Base-by-base conservation (phyloP, 1,284 basidiomycete species). In the Cerioporus squamosus region DNA sequence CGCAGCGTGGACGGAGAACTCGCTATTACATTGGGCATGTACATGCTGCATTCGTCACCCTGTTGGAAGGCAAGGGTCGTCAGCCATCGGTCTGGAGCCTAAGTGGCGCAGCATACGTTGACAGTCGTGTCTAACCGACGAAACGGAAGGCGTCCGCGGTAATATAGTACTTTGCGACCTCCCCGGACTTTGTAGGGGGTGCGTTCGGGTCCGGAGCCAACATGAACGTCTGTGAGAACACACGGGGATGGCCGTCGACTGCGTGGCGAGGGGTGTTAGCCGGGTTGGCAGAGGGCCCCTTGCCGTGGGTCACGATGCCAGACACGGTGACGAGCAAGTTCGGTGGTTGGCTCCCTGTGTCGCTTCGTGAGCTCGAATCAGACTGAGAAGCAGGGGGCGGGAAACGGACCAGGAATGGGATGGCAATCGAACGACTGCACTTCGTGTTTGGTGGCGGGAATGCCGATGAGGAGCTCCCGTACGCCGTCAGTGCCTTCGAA, bases 351-450 rank as follows among this genome's bases (percentile, higher is more conserved):
- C 82, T 85, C 51, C 88, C 90, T 92, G 64, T 22, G 5, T 17
- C 17, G 8, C 31, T 24, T 14, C 22, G 23, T 20, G 14, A 22
- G 43, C 38, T 20, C 4, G 44, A 20, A 45, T 57, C 39, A 58
- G 55, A 50, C 29, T n/a, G 39, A 29, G 44, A 42, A 47, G 47
- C 18, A 53, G 29, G 40, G 48, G 53, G 57, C 52, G 59, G 44
- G 58, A 49, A 44, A 43, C 80, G 57, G 58, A 90, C 92, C 91
- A 72, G 90, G 88, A 56, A 94, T 91, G 29, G 93, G 90, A 69
- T 94, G 92, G 66, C 92, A 94, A 71, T 94, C 93, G 66, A 90
- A 92, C 8, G 89, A 91, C 70, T 92, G 89, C 24, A 94, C 82
- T 60, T 93, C 91, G 67, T 94, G 92, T 62, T 85, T 88, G 22